These are phyloP conservation scores for Talaromyces sp. DNA, from an alignment of 2,329 filamentous ascomycete species.

Conservation along the genomic window DNA sequence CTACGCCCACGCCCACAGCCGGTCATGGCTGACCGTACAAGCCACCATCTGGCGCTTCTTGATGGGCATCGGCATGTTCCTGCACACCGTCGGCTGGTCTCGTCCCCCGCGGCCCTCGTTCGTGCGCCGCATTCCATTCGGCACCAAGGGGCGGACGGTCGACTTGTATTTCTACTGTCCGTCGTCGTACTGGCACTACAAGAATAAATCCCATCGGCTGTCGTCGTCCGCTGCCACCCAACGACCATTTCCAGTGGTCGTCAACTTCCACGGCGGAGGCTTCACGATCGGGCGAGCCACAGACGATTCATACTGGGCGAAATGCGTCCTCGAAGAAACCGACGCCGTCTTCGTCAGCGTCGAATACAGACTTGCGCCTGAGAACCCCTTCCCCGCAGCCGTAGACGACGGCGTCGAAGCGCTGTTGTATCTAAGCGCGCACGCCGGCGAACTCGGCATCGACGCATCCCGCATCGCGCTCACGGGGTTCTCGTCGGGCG, in stretches of 20 bases:
- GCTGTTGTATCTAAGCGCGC: conserved; percentile 54
- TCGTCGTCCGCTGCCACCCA: not conserved
- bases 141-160: conserved; percentile 47
- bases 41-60: conserved; percentile 64
- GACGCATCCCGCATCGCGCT: conserved; percentile 56
- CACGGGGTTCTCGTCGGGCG: conserved; percentile 61
- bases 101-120: conserved; percentile 60
- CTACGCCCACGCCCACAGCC: conserved; percentile 38
- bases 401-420: conserved; percentile 63
- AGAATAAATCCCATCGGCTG: not conserved
- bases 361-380: conserved; percentile 59
- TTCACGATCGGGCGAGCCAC: conserved; percentile 58
- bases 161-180: conserved; percentile 61
- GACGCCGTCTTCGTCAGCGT: conserved; percentile 59
- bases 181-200: conserved; percentile 29
- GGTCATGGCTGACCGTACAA: conserved; percentile 57
- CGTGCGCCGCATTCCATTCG: conserved; percentile 52
- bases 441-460: conserved; percentile 55
- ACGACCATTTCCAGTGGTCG: conserved; percentile 53
- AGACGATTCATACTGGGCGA: conserved; percentile 60
- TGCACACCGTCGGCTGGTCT: conserved; percentile 61
- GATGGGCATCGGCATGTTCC: conserved; percentile 65
- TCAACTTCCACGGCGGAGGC: conserved; percentile 63
- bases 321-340: conserved; percentile 53
- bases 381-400: conserved; percentile 59